Evolutionary conservation across 768 basidiomycete genomes (phyloP), one percentile per base, ranked within the genome.

Genomic region (Xerocomus potaroensis): DNA sequence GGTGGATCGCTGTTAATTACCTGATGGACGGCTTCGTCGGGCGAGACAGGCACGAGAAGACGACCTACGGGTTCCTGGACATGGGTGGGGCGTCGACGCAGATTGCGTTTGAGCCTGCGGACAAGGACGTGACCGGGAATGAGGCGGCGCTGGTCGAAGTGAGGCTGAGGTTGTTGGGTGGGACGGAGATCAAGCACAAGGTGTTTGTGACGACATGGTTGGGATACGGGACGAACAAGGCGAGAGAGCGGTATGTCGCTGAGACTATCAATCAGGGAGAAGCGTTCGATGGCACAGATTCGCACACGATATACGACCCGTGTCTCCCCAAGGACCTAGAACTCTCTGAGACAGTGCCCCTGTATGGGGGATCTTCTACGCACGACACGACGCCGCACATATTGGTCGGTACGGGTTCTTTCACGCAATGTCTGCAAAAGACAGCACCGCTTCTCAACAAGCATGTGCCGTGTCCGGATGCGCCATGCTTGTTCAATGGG

Each of bases 21-120:
- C 83, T 98, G 40, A 94, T 97, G 91, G 89, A 98, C 60, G 95
- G 94, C 2, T 99, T 99, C 60, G 73, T 72, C 1, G 75, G 75
- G 9, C 65, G 67, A 0, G 8, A 18, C 40, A 47, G 38, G 39
- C 62, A 77, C 42, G 75, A 80, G 62, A 77, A 75, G 40, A 90
- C 91, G 16, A 97, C 95, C 4, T 98, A 91, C 60, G 96, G 96
- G 5, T 99, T 99, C 66, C 73, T 99, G 54, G 96, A 99, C 64
- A 99, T 98, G 96, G 96, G 96, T 43, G 95, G 96, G 21, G 96
- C 96, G 15, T 97, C 94, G 12, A 98, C 95, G 8, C 96, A 99
- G 67, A 94, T 99, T 51, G 96, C 96, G 10, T 99, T 98, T 60
- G 93, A 97, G 60, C 96, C 96, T 0, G 77, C 77, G 34, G 64